phyloP scores from a whole-genome alignment of 1,284 basidiomycete species.

The Boletus nobilissimus region DNA sequence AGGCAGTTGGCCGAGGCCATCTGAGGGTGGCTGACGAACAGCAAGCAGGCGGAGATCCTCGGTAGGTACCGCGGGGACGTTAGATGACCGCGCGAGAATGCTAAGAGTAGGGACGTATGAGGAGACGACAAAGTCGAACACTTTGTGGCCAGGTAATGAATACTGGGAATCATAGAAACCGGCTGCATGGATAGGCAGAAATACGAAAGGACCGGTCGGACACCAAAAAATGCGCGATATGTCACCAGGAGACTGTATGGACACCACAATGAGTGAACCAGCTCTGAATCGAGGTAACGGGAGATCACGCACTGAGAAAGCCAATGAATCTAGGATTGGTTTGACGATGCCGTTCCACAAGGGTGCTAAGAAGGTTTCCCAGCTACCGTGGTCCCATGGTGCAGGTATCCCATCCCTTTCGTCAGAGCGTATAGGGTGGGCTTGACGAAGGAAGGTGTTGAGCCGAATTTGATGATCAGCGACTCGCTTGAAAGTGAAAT shows the following conservation, averaged over 20 bases:
- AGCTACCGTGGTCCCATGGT: not conserved
- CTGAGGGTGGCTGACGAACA: not conserved
- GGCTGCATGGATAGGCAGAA: too few species aligned
- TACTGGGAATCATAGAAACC: too few species aligned
- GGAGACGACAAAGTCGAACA: too few species aligned
- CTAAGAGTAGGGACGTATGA: too few species aligned
- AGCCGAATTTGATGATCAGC: not conserved
- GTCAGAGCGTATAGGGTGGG: too few species aligned
- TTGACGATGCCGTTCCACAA: not conserved
- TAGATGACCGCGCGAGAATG: not conserved
- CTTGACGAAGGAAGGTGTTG: not conserved
- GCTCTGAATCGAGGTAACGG: not conserved
- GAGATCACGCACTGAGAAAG: not conserved
- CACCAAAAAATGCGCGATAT: too few species aligned
- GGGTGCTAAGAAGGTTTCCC: not conserved
- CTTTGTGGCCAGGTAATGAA: too few species aligned
- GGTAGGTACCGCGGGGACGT: not conserved
- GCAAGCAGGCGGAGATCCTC: not conserved
- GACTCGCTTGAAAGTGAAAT: not conserved
- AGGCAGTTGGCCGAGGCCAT: not conserved
- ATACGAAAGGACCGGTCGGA: too few species aligned
- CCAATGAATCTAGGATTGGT: not conserved
- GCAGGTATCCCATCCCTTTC: not conserved
- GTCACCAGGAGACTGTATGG: too few species aligned
- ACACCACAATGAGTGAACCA: not conserved